Conservation (phyloP, 805 yeast genomes). For the Yarrowia phangngaensis region DNA sequence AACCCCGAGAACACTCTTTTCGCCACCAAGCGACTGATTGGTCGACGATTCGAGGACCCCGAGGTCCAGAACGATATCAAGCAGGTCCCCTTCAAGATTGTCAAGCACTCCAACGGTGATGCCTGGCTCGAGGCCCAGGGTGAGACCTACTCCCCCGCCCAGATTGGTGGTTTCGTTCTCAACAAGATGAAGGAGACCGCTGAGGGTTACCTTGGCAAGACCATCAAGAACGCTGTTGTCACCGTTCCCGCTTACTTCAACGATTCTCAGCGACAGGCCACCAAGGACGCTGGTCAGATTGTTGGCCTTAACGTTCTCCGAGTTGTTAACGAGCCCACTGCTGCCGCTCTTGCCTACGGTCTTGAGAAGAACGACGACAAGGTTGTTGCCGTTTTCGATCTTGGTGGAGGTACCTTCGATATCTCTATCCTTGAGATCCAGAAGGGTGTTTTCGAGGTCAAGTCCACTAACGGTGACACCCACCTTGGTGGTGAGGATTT, state of each 20-base stretch:
- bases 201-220: slow-evolving; percentile 83
- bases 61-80: slow-evolving; percentile 88
- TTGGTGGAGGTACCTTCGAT: slow-evolving; percentile 99
- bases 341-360: slow-evolving; percentile 94
- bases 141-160: slow-evolving; percentile 86
- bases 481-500: slow-evolving; percentile 93
- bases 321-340: slow-evolving; percentile 88
- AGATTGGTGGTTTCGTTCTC: slow-evolving; percentile 87
- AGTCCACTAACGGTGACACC: slow-evolving; percentile 95
- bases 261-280: slow-evolving; percentile 89
- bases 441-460: slow-evolving; percentile 96
- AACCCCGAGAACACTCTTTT: slow-evolving; percentile 91
- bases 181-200: slow-evolving; percentile 99
- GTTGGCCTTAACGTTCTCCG: slow-evolving; percentile 88
- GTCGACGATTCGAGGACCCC: slow-evolving; percentile 81
- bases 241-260: slow-evolving; percentile 89
- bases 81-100: slow-evolving; percentile 86
- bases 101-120: slow-evolving; percentile 87
- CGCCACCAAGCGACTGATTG: slow-evolving; percentile 92
- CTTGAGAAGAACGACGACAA: slow-evolving; percentile 77
- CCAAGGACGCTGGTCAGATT: slow-evolving; percentile 96
- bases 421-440: slow-evolving; percentile 93
- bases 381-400: slow-evolving; percentile 92
- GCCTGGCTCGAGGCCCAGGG: slow-evolving; percentile 95
- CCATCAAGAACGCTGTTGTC: slow-evolving; percentile 83